Conservation (phyloP, 2,329 filamentous ascomycete species). For the Cyphellophora europaea region DNA sequence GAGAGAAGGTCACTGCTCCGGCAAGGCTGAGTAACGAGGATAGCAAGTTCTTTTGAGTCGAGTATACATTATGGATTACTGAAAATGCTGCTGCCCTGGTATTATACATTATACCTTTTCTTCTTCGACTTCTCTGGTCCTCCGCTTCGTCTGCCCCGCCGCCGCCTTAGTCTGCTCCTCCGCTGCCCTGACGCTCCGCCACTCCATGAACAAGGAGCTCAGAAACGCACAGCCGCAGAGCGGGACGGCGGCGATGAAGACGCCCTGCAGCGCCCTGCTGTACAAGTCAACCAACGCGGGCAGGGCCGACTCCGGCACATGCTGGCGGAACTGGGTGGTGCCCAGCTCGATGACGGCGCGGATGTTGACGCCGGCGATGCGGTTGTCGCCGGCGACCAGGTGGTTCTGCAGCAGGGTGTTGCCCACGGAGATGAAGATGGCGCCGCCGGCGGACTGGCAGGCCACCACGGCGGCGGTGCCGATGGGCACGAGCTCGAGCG, state of each 20-base stretch:
- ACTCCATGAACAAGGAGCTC: conserved; percentile 5
- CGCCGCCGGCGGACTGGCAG: conserved; percentile 15
- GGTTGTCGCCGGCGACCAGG: conserved; percentile 7
- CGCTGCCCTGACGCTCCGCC: background rate
- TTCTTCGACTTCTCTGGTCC: too few relatives aligned
- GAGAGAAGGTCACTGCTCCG: too few relatives aligned
- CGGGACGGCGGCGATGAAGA: conserved; percentile 11
- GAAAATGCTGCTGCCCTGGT: too few relatives aligned
- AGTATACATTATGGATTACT: too few relatives aligned
- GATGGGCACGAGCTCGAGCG: conserved; percentile 13
- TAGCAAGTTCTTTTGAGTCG: too few relatives aligned
- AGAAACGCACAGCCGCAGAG: conserved; percentile 12
- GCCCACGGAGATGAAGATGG: conserved; percentile 18
- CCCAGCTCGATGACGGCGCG: conserved; percentile 10
- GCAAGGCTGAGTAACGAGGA: too few relatives aligned
- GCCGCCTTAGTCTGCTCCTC: too few relatives aligned
- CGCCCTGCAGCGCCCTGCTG: conserved; percentile 10
- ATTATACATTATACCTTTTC: too few relatives aligned
- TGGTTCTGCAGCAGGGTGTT: conserved; percentile 16
- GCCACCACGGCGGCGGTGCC: conserved; percentile 15
- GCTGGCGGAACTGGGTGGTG: conserved; percentile 10
- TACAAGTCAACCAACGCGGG: conserved; percentile 11
- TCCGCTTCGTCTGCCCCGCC: too few relatives aligned
- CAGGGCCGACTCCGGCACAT: conserved; percentile 7
- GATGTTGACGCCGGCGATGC: conserved; percentile 10